Evolutionary conservation across 2,329 filamentous ascomycete species (phyloP).

Genomic region (Phoma sp.): DNA sequence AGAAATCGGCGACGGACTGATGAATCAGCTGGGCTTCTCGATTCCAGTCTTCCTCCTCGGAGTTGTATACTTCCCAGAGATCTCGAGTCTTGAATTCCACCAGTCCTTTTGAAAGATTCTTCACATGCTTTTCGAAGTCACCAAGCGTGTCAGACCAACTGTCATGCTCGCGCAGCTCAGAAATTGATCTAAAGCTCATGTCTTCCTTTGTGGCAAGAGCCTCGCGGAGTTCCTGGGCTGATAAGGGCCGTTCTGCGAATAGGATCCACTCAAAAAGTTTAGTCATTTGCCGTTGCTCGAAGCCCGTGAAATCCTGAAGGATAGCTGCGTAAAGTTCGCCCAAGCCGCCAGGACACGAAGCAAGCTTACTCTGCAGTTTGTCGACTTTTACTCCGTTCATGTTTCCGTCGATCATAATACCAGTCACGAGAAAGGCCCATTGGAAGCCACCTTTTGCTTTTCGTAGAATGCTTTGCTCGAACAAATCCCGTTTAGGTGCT

Average conservation of each 20-base stretch:
- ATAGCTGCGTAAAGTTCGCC: background rate
- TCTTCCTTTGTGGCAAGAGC: background rate
- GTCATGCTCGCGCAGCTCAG: background rate
- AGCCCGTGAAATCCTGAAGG: background rate
- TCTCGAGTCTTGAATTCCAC: background rate
- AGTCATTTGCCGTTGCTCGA: background rate
- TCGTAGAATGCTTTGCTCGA: background rate
- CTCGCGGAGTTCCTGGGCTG: background rate
- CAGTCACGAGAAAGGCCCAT: background rate
- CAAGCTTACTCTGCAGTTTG: background rate
- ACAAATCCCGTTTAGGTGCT: background rate
- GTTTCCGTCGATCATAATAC: background rate
- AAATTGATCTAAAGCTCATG: background rate
- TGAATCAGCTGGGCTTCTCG: background rate
- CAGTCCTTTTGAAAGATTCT: background rate
- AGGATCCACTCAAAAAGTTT: background rate
- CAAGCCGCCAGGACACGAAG: background rate
- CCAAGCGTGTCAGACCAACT: background rate
- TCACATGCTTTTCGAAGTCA: background rate
- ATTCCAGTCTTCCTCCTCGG: background rate
- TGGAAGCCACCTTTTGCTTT: background rate
- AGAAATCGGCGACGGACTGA: constrained; percentile 1
- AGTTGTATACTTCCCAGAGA: background rate
- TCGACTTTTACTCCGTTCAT: background rate
- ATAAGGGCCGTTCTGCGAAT: background rate